Base-by-base conservation (phyloP, 164 flowering plant species). In the Vitis vinifera region DNA sequence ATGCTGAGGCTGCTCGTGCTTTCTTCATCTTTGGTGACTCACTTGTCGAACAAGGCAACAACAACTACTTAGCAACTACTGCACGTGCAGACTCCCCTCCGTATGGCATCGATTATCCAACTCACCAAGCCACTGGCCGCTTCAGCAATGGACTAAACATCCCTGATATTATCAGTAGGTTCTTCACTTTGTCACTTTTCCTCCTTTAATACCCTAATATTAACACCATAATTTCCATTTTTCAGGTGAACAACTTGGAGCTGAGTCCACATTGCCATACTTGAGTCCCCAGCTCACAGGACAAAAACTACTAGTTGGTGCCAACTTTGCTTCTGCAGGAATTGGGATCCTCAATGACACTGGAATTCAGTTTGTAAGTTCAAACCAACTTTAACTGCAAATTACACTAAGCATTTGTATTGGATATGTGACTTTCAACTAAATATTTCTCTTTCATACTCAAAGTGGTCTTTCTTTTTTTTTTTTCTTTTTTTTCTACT, bases 311-410 rank as follows among this genome's bases (percentile, higher is more conserved):
- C 87, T 93, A 1, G 76, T 78, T 2, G 98, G 98, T 10, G 98
- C 98, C 60, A 93, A 93, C 79, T 93, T 93, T 58, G 98, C 94
- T 51, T 93, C 98, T 1, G 98, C 98, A 0, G 98, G 98, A 10
- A 71, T 93, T 53, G 98, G 98, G 53, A 83, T 92, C 69, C 95
- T 92, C 17, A 84, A 88, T 16, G 97, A 92, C 79, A 92, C 97
- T 0, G 98, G 98, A 6, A 14, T 81, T 70, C 98, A 91, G 73
- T 93, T 93, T 78, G 98, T 93, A 85, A 85, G 94, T 69, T 4
- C 55, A 8, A 55, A 50, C 30, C 17, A 47, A 17, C 50, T 62
- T 29, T 13, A 62, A 29, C 6, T 53, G 2, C 56, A 13, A 53
- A 14, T 53, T 53, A 5, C 56, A 53, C 31, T 62, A 10, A 17